A percentile compares a stretch with the other conserved stretches of the same genome.
Evolutionary conservation across 345 rosid species (phyloP).

Genomic region (Streptanthus diversifolius): DNA sequence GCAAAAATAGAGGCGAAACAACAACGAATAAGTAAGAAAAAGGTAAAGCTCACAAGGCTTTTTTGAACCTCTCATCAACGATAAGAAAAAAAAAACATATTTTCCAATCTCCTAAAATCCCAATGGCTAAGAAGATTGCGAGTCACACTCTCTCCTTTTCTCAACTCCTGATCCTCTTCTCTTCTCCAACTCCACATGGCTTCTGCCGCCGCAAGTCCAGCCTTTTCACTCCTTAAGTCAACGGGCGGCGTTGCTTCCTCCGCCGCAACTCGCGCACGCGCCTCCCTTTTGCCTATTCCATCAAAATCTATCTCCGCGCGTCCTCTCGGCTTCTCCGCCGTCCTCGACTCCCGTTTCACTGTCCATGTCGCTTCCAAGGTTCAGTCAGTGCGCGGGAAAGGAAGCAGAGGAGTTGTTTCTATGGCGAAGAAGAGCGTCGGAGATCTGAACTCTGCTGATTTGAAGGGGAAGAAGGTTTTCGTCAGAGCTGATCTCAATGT

Average conservation of each 20-base stretch:
- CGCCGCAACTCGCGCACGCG: constrained; percentile 36
- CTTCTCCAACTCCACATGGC: constrained; percentile 42
- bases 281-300: constrained; percentile 46
- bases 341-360: constrained; percentile 48
- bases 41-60: background rate
- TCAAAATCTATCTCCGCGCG: constrained; percentile 21
- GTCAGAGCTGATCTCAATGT: constrained; percentile 92
- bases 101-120: constrained; percentile 4
- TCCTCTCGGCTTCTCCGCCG: constrained; percentile 61
- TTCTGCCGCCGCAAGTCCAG: constrained; percentile 58
- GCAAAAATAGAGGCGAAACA: background rate
- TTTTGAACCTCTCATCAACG: constrained; percentile 53
- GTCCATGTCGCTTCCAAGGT: constrained; percentile 51
- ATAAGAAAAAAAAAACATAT: constrained; percentile 45
- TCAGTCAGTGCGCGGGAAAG: constrained; percentile 31
- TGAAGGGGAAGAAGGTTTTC: constrained; percentile 89
- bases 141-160: constrained; percentile 27
- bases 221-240: constrained; percentile 58
- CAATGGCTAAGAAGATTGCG: background rate
- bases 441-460: constrained; percentile 58
- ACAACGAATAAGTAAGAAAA: background rate
- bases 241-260: constrained; percentile 29
- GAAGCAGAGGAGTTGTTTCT: constrained; percentile 51
- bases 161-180: background rate
- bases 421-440: constrained; percentile 97